Evolutionary conservation across 345 rosid species (phyloP).

Genomic region (Toxicodendron radicans): DNA sequence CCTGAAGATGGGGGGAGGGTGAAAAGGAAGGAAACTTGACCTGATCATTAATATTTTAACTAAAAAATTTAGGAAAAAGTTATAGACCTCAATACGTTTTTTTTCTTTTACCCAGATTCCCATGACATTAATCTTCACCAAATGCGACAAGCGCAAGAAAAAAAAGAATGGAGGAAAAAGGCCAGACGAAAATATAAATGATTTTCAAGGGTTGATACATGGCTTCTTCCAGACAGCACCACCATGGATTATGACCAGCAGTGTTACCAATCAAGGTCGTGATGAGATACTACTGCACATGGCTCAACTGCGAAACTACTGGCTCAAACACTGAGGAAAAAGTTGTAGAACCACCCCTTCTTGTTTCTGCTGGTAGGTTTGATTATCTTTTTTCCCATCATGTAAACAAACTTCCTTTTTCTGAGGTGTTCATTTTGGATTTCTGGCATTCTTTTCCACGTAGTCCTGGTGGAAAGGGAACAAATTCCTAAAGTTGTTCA

Average conservation of each 20-base stretch:
- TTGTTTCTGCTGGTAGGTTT: background rate
- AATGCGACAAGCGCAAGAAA: conserved; percentile 97
- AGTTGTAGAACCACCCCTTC: background rate
- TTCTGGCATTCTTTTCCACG: background rate
- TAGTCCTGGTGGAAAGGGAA: background rate
- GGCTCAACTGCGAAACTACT: conserved; percentile 93
- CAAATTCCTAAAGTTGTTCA: background rate
- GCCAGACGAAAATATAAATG: conserved; percentile 75
- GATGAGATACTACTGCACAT: conserved; percentile 94
- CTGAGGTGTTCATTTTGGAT: background rate
- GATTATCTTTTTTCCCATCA: background rate
- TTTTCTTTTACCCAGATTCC: conserved; percentile 55
- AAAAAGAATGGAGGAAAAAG: conserved; percentile 86
- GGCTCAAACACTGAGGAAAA: conserved; percentile 70
- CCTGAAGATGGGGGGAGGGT: background rate
- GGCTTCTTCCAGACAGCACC: conserved; percentile 82
- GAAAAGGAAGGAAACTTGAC: background rate
- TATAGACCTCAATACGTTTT: background rate
- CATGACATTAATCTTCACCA: conserved; percentile 90
- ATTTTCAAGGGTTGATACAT: conserved; percentile 74
- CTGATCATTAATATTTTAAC: background rate
- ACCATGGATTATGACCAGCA: conserved; percentile 99
- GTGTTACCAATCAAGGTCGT: conserved; percentile 93
- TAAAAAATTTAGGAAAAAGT: background rate
- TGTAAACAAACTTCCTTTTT: background rate